Percentiles rank a stretch among this genome's conserved stretches.
These are phyloP conservation scores for Botrytis sinoallii DNA, from an alignment of 2,329 filamentous ascomycete genomes.

Conservation along the genomic window DNA sequence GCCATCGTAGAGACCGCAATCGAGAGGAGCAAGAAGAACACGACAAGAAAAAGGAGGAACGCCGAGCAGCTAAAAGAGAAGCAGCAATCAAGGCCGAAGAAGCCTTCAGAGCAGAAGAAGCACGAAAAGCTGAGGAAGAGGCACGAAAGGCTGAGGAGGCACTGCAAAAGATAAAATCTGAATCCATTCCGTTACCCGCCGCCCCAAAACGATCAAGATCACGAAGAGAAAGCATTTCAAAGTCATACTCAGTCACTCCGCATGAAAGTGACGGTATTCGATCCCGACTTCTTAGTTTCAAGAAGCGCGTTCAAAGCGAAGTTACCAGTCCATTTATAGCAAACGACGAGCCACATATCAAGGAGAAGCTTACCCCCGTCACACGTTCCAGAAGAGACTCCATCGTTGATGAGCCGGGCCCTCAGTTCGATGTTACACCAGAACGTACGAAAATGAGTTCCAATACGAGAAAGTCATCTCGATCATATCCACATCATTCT, in stretches of 20 bases:
- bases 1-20: constrained; percentile 29
- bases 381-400: constrained; percentile 1
- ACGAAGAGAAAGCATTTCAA: constrained; percentile 13
- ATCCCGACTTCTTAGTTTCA: constrained; percentile 7
- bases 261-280: constrained; percentile 8
- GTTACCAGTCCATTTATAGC: constrained; percentile 32
- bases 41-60: constrained; percentile 34
- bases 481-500: constrained; percentile 15
- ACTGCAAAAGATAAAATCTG: background rate
- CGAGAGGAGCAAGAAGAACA: constrained; percentile 36
- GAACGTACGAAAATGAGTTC: constrained; percentile 11
- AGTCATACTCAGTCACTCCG: background rate
- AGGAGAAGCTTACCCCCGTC: constrained; percentile 22
- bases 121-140: background rate
- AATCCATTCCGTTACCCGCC: background rate
- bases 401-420: background rate
- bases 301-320: constrained; percentile 24
- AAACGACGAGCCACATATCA: constrained; percentile 29
- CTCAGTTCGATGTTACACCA: constrained; percentile 12
- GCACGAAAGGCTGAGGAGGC: constrained; percentile 2
- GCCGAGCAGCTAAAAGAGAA: constrained; percentile 24
- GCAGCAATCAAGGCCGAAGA: constrained; percentile 11
- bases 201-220: constrained; percentile 14
- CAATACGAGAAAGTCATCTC: constrained; percentile 9
- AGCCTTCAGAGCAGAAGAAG: constrained; percentile 2